Conservation (phyloP, 129 eudicot genomes). For the Arctium lappa region DNA sequence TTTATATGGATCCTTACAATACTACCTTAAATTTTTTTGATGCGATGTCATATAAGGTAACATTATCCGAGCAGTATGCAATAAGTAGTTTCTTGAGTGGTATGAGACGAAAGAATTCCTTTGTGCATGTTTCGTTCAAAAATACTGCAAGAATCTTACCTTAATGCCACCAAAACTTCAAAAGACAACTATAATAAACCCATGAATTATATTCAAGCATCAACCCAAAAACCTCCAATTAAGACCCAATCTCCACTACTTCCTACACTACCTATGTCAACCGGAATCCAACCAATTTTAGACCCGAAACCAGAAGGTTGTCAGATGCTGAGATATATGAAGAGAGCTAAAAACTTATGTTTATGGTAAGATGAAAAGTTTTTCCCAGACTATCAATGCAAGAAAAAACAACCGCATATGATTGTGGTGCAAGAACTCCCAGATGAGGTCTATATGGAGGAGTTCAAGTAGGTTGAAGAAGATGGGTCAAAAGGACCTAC, state of each 20-base stretch:
- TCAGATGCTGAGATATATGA: neutral
- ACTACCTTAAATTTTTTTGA: neutral
- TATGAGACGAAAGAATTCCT: no score
- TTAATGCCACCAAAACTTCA: neutral
- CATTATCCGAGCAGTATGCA: neutral
- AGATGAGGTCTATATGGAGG: neutral
- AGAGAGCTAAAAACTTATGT: neutral
- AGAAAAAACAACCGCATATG: neutral
- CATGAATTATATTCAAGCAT: neutral
- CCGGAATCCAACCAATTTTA: neutral
- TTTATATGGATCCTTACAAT: neutral
- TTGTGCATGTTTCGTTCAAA: no score
- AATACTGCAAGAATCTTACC: neutral
- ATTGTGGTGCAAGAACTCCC: neutral
- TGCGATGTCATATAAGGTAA: neutral
- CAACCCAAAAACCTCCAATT: neutral
- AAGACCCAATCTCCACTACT: neutral
- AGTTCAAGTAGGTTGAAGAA: neutral
- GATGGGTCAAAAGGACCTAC: neutral
- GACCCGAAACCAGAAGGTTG: neutral
- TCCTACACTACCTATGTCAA: neutral
- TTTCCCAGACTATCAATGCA: no score
- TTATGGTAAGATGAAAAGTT: neutral
- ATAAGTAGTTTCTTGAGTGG: no score
- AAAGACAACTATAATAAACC: neutral